These are phyloP conservation scores for Tieghemostelium lacteum DNA, from an alignment of 78 protist species.

Conservation along the genomic window DNA sequence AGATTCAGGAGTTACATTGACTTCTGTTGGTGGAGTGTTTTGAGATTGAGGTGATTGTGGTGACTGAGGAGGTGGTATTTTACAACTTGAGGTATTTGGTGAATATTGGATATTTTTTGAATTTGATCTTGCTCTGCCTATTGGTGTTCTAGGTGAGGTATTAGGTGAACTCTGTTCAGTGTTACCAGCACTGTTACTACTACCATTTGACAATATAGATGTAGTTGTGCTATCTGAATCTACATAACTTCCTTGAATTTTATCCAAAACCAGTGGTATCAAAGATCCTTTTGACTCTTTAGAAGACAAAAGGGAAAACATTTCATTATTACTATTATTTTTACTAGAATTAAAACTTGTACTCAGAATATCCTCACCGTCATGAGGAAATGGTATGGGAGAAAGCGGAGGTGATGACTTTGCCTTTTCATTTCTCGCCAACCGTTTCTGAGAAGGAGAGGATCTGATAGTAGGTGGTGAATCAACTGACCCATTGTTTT, in stretches of 20 bases:
- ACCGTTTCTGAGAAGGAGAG: background rate
- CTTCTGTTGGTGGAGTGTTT: background rate
- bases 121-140: constrained; percentile 22
- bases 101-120: constrained; percentile 43
- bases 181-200: background rate
- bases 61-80: constrained; percentile 10
- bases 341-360: background rate
- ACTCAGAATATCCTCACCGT: background rate
- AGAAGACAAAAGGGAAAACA: background rate
- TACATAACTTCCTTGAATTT: background rate
- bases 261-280: background rate
- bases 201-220: background rate
- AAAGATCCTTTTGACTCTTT: background rate
- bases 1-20: background rate
- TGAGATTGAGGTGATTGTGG: background rate
- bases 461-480: background rate
- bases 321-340: too few species aligned
- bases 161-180: background rate
- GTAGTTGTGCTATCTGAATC: background rate
- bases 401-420: constrained; percentile 42
- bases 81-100: constrained; percentile 14
- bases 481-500: background rate
- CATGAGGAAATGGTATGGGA: constrained; percentile 11
- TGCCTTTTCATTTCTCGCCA: constrained; percentile 7
- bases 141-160: background rate